Evolutionary conservation across 2,329 filamentous ascomycete genomes (phyloP).

Genomic region (Teratosphaeria destructans): DNA sequence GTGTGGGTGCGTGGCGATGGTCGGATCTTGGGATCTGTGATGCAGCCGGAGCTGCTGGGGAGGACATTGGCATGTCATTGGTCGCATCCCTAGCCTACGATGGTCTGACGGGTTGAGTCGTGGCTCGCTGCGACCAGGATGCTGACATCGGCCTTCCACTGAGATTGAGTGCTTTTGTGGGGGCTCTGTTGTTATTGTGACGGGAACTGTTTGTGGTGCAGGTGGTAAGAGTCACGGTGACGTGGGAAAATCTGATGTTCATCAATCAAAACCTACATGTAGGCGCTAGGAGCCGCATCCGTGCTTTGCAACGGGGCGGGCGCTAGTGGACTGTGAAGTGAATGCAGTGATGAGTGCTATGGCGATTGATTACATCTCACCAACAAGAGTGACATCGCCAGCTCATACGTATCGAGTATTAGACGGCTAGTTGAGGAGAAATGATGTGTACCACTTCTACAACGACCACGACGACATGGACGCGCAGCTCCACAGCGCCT

Average conservation of each 20-base stretch:
- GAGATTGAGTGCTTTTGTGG: not conserved
- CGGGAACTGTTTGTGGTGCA: not conserved
- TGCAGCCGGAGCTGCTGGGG: not conserved
- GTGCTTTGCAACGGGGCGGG: not conserved
- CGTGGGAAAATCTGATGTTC: not conserved
- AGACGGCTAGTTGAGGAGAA: no score
- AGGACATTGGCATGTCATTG: not conserved
- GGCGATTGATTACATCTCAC: no score
- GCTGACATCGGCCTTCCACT: not conserved
- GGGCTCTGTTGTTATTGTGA: not conserved
- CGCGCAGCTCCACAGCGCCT: no score
- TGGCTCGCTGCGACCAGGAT: not conserved
- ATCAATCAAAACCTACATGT: not conserved
- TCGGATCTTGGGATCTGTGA: not conserved
- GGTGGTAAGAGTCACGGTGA: not conserved
- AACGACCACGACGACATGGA: no score
- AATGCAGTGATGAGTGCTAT: no score
- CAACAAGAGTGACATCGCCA: no score
- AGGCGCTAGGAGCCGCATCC: not conserved
- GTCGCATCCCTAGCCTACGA: not conserved
- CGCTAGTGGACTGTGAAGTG: no score
- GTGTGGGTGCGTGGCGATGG: not conserved
- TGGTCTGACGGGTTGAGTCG: not conserved
- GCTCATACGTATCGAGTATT: no score
- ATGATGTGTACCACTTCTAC: no score